A percentile compares a stretch with the other conserved stretches of the same genome.
Conservation (phyloP, 345 rosid genomes). For the Brassica rapa region DNA sequence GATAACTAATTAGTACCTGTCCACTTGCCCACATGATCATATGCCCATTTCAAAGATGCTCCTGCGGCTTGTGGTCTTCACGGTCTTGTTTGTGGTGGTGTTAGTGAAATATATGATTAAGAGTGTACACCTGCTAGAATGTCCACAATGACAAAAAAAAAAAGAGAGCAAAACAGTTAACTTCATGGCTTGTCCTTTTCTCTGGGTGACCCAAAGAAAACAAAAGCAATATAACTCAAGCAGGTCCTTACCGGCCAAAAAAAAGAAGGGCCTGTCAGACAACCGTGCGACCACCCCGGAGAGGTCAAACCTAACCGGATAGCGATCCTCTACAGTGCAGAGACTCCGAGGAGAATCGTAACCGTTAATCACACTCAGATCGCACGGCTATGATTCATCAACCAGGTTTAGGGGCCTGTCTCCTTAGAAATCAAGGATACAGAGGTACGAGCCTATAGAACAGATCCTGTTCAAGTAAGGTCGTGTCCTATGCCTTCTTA, state of each 20-base stretch:
- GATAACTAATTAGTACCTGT: too few relatives aligned
- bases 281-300: constrained; percentile 20
- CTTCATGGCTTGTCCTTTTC: too few relatives aligned
- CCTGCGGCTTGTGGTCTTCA: background rate
- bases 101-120: constrained; percentile 24
- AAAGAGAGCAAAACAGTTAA: background rate
- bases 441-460: background rate
- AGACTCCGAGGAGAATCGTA: background rate
- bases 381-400: background rate
- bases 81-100: constrained; percentile 25
- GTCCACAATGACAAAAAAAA: background rate
- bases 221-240: too few relatives aligned
- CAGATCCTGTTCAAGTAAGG: constrained; percentile 1
- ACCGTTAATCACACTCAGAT: background rate
- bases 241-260: too few relatives aligned
- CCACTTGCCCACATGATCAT: too few relatives aligned
- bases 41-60: too few relatives aligned
- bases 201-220: background rate
- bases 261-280: constrained; percentile 14
- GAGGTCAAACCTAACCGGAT: background rate
- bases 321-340: background rate
- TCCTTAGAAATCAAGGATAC: background rate
- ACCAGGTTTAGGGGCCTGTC: background rate
- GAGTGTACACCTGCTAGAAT: constrained; percentile 62
- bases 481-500: background rate